phyloP scores from a whole-genome alignment of 2,329 filamentous ascomycete species.

The Fusarium dimerum region DNA sequence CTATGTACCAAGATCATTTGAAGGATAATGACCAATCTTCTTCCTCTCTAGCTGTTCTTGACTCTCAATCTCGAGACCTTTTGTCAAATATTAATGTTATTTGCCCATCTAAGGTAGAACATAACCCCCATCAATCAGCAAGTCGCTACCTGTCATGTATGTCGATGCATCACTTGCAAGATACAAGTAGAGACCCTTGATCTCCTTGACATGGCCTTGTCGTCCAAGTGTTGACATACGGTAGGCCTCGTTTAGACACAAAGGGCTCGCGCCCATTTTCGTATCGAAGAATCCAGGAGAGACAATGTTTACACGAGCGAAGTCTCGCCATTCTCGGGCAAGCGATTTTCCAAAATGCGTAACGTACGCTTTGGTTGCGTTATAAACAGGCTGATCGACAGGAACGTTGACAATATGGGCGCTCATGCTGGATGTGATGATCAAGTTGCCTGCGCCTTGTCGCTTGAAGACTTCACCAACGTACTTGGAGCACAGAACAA shows the following conservation, averaged over 20 bases:
- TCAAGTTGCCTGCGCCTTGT: constrained; percentile 49
- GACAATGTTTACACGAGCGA: constrained; percentile 57
- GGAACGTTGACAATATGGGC: constrained; percentile 52
- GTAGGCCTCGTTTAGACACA: constrained; percentile 46
- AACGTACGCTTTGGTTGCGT: constrained; percentile 54
- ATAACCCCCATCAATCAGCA: constrained; percentile 47
- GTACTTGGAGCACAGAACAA: constrained; percentile 46
- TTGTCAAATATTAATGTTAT: background rate
- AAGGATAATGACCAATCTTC: too few species aligned
- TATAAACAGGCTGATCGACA: constrained; percentile 56
- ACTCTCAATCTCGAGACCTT: background rate
- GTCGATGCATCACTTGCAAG: constrained; percentile 52
- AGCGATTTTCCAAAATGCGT: constrained; percentile 56
- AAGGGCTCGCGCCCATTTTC: constrained; percentile 47
- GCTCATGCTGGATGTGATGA: constrained; percentile 53
- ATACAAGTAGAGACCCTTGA: constrained; percentile 61
- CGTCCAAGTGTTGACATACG: constrained; percentile 54
- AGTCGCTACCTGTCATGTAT: constrained; percentile 52
- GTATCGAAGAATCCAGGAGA: constrained; percentile 52
- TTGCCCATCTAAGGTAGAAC: constrained; percentile 15
- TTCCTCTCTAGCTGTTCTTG: too few species aligned
- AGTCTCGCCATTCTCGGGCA: constrained; percentile 56
- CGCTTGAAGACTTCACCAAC: constrained; percentile 44
- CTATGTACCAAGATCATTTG: too few species aligned
- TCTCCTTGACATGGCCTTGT: constrained; percentile 64